Evolutionary conservation across 2,329 filamentous ascomycete species (phyloP), one percentile per base, ranked within the genome.

Genomic region (Neocucurbitaria cava): DNA sequence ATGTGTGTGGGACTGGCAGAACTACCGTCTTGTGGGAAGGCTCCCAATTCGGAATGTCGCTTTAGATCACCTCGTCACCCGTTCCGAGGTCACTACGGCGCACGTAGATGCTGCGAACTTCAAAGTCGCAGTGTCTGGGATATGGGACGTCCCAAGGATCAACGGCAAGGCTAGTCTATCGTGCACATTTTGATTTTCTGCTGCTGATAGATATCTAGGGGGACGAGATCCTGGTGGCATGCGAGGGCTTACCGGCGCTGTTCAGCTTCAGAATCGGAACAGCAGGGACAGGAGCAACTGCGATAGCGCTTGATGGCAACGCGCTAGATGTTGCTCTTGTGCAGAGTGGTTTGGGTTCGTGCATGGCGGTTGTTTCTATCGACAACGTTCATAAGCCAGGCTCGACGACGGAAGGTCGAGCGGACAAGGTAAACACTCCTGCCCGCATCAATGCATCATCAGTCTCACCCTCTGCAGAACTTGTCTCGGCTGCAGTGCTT

Each of bases 1-100:
- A 9, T 86, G 89, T 56, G 79, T 93, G 0, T 99, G 93, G 93
- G 82, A 93, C 59, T 99, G 94, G 94, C 77, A 78, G 38, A 77
- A 76, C 0, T 83, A 83, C 15, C 75, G 72, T 17, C 70, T 90
- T 23, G 68, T 87, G 0, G 80, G 82, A 21, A 86, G 80, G 64
- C 74, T 83, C 2, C 81, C 84, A 45, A 65, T 76, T 24, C 61
- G 65, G 33, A 66, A 71, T 39, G 51, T 61, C 17, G 65, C 67
- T 17, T 52, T 64, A 24, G 44, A 58, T 11, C 61, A 68, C 46
- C 48, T 68, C 21, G 62, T 62, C 39, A 46, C 51, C 11, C 59
- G 66, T 30, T 18, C 63, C 13, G 54, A 69, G 4, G 21, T 66
- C 20, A 49, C 48, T 6, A 46, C 53, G 18, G 30, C 31, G 26